Base-by-base conservation (phyloP, 305 asterid species). In the Ilex paraguariensis region DNA sequence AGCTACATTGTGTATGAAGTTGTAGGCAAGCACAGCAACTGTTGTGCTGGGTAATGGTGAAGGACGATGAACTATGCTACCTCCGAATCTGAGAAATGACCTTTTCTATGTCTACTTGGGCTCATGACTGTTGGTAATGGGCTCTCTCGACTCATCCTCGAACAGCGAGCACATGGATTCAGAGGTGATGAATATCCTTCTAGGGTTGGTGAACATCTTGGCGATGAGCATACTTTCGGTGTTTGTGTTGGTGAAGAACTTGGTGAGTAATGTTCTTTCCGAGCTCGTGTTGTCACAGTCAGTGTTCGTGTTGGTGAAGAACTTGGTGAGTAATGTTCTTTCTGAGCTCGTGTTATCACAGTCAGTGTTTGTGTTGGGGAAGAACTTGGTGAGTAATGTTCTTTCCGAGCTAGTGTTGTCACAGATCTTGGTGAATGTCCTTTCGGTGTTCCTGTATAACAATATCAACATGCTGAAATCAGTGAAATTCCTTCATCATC, bases 111-210 rank as follows among this genome's bases (percentile, higher is more conserved):
- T 63, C 68, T 66, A 45, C 45, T 67, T 4, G 74, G 76, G 73
- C 76, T 74, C 77, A 55, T 45, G 13, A 30, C 63, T 48, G 67
- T 28, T 32, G 79, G 71, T 56, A 71, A 42, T 28, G 70, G 65
- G 30, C n/a, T 70, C 59, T 66, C 81, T 67, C 69, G 65, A 58
- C 70, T 69, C 49, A 73, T 67, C 59, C 84, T 77, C 6, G 83
- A 65, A 61, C 69, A 68, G 15, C 86, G 76, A 13, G 63, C 10
- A 36, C 78, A 74, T 2, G 78, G 82, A 63, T 77, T 67, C 70
- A 84, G 40, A 16, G 92, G 85, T 0, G 88, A 81, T 63, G 66
- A 57, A 69, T 67, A 61, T 30, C 75, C 83, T 72, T 59, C 70
- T 1, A 60, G 60, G 31, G 73, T 58, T 0, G 71, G 55, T 33